phyloP scores from a whole-genome alignment of 2,329 filamentous ascomycete species.

The Neofusicoccum ribis region DNA sequence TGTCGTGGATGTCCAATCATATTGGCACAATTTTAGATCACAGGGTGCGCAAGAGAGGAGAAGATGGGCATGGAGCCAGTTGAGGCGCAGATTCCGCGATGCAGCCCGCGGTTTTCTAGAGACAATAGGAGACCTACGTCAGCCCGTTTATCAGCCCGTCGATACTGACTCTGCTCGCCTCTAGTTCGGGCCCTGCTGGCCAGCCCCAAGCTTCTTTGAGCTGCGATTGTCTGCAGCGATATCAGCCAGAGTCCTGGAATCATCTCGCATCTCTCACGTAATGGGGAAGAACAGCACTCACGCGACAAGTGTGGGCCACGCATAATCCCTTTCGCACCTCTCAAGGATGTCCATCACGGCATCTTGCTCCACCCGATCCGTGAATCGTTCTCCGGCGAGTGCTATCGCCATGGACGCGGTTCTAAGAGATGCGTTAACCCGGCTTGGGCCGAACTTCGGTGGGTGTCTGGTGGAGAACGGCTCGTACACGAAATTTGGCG shows the following conservation, averaged over 20 bases:
- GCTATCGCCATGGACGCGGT: conserved; percentile 35
- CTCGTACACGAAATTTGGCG: conserved; percentile 55
- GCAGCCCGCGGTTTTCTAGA: neutral
- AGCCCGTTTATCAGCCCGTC: conserved; percentile 13
- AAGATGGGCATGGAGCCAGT: neutral
- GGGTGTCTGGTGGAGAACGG: neutral
- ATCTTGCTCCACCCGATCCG: conserved; percentile 48
- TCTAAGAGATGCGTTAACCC: conserved; percentile 18
- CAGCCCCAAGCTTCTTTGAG: conserved; percentile 22
- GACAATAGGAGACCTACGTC: neutral
- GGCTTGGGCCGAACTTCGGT: neutral
- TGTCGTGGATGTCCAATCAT: neutral
- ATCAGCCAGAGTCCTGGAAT: neutral
- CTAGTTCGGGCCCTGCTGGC: neutral
- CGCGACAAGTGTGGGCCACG: conserved; percentile 53
- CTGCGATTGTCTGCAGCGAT: conserved; percentile 9
- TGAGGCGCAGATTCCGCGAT: neutral
- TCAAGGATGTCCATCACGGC: conserved; percentile 51
- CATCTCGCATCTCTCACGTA: conserved; percentile 34
- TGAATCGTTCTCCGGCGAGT: conserved; percentile 51
- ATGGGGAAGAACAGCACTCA: conserved; percentile 28
- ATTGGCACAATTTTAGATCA: neutral
- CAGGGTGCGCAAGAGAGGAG: neutral
- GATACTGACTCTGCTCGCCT: conserved; percentile 8
- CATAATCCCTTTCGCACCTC: conserved; percentile 53